These are phyloP conservation scores for Schizonepeta tenuifolia DNA, from an alignment of 257 asterid genomes.

Conservation along the genomic window DNA sequence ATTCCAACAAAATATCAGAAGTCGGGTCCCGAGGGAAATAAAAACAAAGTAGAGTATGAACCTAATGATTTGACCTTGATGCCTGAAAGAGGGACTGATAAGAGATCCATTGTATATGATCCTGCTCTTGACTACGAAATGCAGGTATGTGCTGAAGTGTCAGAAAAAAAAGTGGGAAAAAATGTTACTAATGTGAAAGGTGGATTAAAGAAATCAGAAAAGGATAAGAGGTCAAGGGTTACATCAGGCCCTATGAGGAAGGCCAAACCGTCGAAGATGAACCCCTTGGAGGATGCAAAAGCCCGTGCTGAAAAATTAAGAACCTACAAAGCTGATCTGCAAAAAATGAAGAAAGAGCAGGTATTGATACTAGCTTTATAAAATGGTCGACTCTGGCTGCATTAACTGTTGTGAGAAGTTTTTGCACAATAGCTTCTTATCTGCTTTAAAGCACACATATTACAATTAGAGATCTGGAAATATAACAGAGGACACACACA, in stretches of 20 bases:
- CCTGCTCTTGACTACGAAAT: constrained; percentile 78
- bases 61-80: constrained; percentile 84
- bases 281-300: constrained; percentile 84
- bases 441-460: constrained; percentile 6
- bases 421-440: constrained; percentile 2
- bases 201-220: constrained; percentile 57
- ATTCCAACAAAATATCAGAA: constrained; percentile 56
- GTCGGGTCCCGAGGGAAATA: constrained; percentile 50
- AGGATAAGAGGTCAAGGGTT: constrained; percentile 60
- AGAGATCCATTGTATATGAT: constrained; percentile 58
- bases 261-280: constrained; percentile 65
- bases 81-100: constrained; percentile 76
- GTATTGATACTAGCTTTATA: constrained; percentile 27
- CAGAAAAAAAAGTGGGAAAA: constrained; percentile 50
- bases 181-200: constrained; percentile 46
- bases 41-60: constrained; percentile 58
- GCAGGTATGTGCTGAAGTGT: constrained; percentile 62
- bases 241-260: constrained; percentile 71
- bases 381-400: constrained; percentile 26
- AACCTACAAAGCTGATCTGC: constrained; percentile 88
- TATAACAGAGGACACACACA: background rate
- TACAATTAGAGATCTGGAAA: constrained; percentile 2
- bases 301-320: constrained; percentile 95
- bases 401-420: background rate
- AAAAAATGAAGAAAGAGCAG: constrained; percentile 90